Percentiles rank a stretch among this genome's conserved stretches.
These are phyloP conservation scores for Panaeolus cyanescens DNA, from an alignment of 768 basidiomycete genomes.

Conservation along the genomic window DNA sequence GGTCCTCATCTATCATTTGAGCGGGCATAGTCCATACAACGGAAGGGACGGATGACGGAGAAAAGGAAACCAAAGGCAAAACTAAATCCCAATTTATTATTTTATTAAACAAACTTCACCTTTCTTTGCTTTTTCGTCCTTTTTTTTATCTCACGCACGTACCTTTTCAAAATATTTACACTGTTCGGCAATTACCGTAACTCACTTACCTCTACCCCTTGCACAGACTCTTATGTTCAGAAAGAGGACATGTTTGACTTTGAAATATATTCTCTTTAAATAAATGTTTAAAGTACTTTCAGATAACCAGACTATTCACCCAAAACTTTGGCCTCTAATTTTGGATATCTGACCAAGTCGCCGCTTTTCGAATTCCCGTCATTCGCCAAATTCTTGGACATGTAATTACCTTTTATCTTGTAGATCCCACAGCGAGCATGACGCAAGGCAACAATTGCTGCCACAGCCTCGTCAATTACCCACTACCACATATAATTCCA, in stretches of 20 bases:
- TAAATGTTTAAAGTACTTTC: too few species aligned
- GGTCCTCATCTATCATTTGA: conserved; percentile 69
- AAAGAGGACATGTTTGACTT: too few species aligned
- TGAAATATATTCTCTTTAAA: too few species aligned
- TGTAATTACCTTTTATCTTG: background rate
- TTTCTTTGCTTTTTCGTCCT: background rate
- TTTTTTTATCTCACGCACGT: background rate
- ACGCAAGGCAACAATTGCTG: too few species aligned
- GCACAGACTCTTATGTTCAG: too few species aligned
- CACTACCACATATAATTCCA: background rate
- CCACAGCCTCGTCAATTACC: background rate
- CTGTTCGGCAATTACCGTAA: too few species aligned
- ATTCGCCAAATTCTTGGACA: too few species aligned
- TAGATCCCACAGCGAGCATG: background rate
- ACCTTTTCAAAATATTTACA: conserved; percentile 1
- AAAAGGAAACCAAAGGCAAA: conserved; percentile 37
- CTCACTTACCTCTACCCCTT: too few species aligned
- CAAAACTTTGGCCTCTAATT: too few species aligned
- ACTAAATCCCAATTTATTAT: conserved; percentile 37
- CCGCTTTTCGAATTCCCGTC: too few species aligned
- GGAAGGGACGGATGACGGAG: conserved; percentile 22
- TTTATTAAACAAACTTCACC: background rate
- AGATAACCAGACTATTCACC: too few species aligned
- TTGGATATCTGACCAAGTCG: too few species aligned
- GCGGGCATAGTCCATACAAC: conserved; percentile 17